Conservation (phyloP, 805 yeast species). For the Aciculoconidium aculeatum region DNA sequence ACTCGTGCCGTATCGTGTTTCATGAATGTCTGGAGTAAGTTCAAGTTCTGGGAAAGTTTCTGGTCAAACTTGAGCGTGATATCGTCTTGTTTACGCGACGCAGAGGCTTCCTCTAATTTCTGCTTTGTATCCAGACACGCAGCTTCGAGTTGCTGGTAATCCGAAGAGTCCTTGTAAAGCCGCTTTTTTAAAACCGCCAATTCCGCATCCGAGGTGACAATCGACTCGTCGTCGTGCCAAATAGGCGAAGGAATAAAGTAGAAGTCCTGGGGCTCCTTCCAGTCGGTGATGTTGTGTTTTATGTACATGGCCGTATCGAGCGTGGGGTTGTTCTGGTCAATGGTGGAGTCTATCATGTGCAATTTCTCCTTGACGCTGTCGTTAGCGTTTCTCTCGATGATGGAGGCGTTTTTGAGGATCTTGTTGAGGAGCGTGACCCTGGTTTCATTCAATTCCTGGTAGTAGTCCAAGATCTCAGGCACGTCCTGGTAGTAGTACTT, state of each 20-base stretch:
- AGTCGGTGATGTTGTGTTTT: conserved; percentile 68
- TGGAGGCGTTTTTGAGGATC: conserved; percentile 55
- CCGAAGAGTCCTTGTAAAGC: conserved; percentile 36
- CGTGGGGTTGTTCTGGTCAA: conserved; percentile 64
- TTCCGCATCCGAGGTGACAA: conserved; percentile 56
- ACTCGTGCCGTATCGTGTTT: conserved; percentile 70
- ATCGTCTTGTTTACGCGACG: conserved; percentile 25
- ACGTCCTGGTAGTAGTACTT: conserved; percentile 89
- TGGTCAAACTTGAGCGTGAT: conserved; percentile 51
- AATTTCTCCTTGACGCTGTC: conserved; percentile 47
- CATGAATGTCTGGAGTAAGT: conserved; percentile 56
- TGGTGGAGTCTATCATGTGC: conserved; percentile 46
- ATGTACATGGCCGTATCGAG: conserved; percentile 87
- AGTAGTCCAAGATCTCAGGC: conserved; percentile 81
- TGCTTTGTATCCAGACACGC: conserved; percentile 46
- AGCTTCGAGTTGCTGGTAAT: conserved; percentile 36
- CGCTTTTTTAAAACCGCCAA: conserved; percentile 49
- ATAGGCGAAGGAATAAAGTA: conserved; percentile 81
- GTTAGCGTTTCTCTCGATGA: conserved; percentile 47
- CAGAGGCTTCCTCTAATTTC: conserved; percentile 39
- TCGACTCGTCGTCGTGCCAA: conserved; percentile 93
- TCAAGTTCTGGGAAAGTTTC: conserved; percentile 46
- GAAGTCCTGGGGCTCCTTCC: conserved; percentile 87
- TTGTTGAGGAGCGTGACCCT: conserved; percentile 68
- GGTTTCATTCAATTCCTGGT: conserved; percentile 79